Percentiles rank a stretch among this genome's conserved stretches.
phyloP scores from a whole-genome alignment of 2,329 filamentous ascomycete genomes.

The Epichloe gansuensis region DNA sequence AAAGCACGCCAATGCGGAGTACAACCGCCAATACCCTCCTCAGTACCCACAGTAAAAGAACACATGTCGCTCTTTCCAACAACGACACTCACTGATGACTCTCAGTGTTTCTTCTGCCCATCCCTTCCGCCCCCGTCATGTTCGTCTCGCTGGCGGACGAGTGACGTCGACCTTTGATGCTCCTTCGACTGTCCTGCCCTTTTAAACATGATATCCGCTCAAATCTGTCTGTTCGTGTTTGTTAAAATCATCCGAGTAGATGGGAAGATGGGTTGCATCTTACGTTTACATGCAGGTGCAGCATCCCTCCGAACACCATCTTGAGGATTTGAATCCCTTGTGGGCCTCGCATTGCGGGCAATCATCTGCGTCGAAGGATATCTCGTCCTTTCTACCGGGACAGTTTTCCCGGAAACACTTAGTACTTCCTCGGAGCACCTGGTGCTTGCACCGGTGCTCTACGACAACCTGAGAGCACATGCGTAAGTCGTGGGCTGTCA shows the following conservation, averaged over 20 bases:
- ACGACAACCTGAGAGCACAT: slow-evolving; percentile 24
- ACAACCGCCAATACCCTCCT: background rate
- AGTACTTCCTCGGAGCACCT: slow-evolving; percentile 22
- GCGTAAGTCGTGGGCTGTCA: background rate
- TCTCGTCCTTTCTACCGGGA: slow-evolving; percentile 18
- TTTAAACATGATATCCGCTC: background rate
- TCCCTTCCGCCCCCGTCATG: background rate
- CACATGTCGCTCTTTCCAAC: slow-evolving; percentile 1
- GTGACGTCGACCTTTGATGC: background rate
- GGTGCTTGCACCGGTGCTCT: slow-evolving; percentile 26
- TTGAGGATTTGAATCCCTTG: slow-evolving; percentile 19
- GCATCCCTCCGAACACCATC: slow-evolving; percentile 24
- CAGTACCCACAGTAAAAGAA: background rate
- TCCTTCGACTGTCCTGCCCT: background rate
- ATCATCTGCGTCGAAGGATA: slow-evolving; percentile 18
- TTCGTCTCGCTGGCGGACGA: background rate
- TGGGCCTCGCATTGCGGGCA: slow-evolving; percentile 24
- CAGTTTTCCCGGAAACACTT: slow-evolving; percentile 23
- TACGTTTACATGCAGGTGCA: slow-evolving; percentile 16
- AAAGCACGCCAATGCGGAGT: background rate
- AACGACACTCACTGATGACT: background rate
- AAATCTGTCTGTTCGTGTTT: background rate
- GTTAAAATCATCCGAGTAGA: background rate
- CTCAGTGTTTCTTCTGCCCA: background rate
- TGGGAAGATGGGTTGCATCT: background rate